phyloP scores from a whole-genome alignment of 805 yeast genomes.

The Candida chauliodis region DNA sequence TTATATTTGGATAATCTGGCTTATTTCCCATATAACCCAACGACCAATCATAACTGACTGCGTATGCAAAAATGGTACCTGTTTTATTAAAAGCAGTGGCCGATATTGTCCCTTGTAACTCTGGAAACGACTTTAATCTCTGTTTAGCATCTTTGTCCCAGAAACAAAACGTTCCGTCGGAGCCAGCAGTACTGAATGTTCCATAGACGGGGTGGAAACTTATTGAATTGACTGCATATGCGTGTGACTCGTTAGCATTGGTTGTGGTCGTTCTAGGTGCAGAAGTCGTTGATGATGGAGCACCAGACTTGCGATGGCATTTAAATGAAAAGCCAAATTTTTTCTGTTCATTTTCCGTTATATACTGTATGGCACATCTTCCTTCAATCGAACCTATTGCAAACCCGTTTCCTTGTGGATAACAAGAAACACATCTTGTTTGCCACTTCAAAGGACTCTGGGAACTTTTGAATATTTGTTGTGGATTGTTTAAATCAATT shows the following conservation, averaged over 20 bases:
- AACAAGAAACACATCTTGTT: slow-evolving; percentile 78
- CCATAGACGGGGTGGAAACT: slow-evolving; percentile 87
- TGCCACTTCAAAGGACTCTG: slow-evolving; percentile 86
- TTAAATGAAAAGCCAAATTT: slow-evolving; percentile 82
- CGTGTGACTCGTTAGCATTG: slow-evolving; percentile 48
- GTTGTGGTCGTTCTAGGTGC: slow-evolving; percentile 23
- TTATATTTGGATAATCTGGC: slow-evolving; percentile 67
- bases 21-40: slow-evolving; percentile 81
- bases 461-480: slow-evolving; percentile 67
- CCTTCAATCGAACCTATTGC: slow-evolving; percentile 95
- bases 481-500: slow-evolving; percentile 80
- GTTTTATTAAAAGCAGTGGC: slow-evolving; percentile 76
- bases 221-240: slow-evolving; percentile 78
- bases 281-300: slow-evolving; percentile 21
- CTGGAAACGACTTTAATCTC: slow-evolving; percentile 77
- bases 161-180: slow-evolving; percentile 89
- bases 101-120: slow-evolving; percentile 64
- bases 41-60: slow-evolving; percentile 92
- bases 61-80: slow-evolving; percentile 87
- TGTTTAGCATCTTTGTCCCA: slow-evolving; percentile 96
- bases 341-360: slow-evolving; percentile 75
- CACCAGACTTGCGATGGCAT: slow-evolving; percentile 76
- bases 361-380: slow-evolving; percentile 89
- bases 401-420: slow-evolving; percentile 88
- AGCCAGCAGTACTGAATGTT: slow-evolving; percentile 89